A percentile compares a stretch with the other conserved stretches of the same genome.
Evolutionary conservation across 805 yeast genomes (phyloP).

Genomic region (Candida maesae): DNA sequence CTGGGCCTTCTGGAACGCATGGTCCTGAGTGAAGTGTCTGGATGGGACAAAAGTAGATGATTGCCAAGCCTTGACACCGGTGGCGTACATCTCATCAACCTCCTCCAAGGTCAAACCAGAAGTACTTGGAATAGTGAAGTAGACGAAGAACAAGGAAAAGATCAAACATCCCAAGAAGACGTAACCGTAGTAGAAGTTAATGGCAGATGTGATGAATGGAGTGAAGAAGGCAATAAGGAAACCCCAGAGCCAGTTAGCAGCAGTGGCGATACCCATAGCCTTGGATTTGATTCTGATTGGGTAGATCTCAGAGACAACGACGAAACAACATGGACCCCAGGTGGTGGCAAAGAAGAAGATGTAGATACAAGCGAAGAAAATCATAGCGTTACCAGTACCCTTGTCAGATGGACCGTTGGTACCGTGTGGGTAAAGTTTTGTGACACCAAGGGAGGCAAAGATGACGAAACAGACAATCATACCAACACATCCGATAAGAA

Average conservation of each 20-base stretch:
- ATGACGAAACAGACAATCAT: conserved; percentile 43
- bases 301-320: conserved; percentile 63
- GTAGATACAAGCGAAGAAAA: conserved; percentile 64
- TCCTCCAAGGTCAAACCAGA: conserved; percentile 80
- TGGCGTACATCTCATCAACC: conserved; percentile 57
- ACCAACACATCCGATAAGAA: conserved; percentile 47
- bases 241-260: conserved; percentile 66
- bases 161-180: conserved; percentile 58
- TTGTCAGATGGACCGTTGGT: conserved; percentile 43
- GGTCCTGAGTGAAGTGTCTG: conserved; percentile 27
- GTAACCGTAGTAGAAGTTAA: conserved; percentile 72
- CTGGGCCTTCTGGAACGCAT: conserved; percentile 24
- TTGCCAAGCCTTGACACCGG: conserved; percentile 41
- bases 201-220: conserved; percentile 63
- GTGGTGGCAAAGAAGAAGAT: conserved; percentile 70
- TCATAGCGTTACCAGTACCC: conserved; percentile 66
- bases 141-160: conserved; percentile 59
- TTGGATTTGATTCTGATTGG: conserved; percentile 67
- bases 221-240: conserved; percentile 64
- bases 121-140: conserved; percentile 73
- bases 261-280: conserved; percentile 56
- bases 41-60: conserved; percentile 52
- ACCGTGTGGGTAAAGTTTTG: conserved; percentile 39
- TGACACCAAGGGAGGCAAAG: conserved; percentile 61
- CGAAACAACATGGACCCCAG: conserved; percentile 69